These are phyloP conservation scores for Metschnikowia anglica DNA, from an alignment of 805 yeast species.

Conservation along the genomic window DNA sequence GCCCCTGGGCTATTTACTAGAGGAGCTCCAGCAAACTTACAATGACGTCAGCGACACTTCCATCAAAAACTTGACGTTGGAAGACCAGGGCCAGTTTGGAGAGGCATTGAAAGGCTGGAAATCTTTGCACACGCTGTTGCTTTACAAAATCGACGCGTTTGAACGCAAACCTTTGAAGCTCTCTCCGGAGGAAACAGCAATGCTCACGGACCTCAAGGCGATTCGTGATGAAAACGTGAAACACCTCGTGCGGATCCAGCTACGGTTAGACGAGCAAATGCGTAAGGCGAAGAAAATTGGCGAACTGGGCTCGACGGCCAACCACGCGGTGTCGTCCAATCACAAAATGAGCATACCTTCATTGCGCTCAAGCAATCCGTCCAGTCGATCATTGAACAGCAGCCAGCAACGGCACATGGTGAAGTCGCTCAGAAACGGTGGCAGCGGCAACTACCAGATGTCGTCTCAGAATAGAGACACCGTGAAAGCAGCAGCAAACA, in stretches of 20 bases:
- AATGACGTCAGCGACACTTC: slow-evolving; percentile 61
- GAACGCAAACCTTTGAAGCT: slow-evolving; percentile 39
- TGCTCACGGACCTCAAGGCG: slow-evolving; percentile 30
- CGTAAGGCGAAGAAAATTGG: slow-evolving; percentile 14
- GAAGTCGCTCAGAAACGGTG: slow-evolving; percentile 16
- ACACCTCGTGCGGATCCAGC: slow-evolving; percentile 42
- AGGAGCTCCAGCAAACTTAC: slow-evolving; percentile 58
- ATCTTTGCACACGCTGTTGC: slow-evolving; percentile 59
- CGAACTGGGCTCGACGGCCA: slow-evolving; percentile 5
- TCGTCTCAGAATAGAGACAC: slow-evolving; percentile 24
- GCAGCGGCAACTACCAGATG: slow-evolving; percentile 11
- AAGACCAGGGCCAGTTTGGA: slow-evolving; percentile 51
- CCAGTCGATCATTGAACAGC: slow-evolving; percentile 17
- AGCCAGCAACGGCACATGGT: slow-evolving; percentile 28
- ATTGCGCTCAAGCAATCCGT: slow-evolving; percentile 20
- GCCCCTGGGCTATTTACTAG: slow-evolving; percentile 49
- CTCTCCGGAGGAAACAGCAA: slow-evolving; percentile 16
- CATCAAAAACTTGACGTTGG: slow-evolving; percentile 55
- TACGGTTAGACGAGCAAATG: slow-evolving; percentile 36
- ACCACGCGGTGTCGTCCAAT: no score
- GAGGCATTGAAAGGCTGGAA: slow-evolving; percentile 75
- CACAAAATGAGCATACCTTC: slow-evolving; percentile 31
- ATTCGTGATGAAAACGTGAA: slow-evolving; percentile 45
- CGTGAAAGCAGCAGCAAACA: slow-evolving; percentile 19
- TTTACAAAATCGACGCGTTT: slow-evolving; percentile 55